Evolutionary conservation across 805 yeast species (phyloP).

Genomic region (Lachancea mirantina): DNA sequence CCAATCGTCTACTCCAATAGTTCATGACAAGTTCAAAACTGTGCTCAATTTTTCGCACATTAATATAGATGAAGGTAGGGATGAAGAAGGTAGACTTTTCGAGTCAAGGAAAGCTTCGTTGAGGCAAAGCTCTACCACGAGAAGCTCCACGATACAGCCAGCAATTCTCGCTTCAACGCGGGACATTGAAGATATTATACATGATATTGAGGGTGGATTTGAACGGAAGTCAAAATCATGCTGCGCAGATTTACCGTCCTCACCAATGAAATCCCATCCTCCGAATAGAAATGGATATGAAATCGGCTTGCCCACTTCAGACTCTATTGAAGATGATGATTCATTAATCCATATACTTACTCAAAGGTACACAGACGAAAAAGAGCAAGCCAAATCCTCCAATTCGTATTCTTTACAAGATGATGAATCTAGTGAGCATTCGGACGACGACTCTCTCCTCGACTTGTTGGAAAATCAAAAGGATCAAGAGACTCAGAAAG

Average conservation of each 20-base stretch:
- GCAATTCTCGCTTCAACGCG: slow-evolving; percentile 11
- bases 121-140: slow-evolving; percentile 2
- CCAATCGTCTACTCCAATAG: slow-evolving; percentile 28
- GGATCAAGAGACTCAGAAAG: not conserved
- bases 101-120: slow-evolving; percentile 3
- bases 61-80: slow-evolving; percentile 5
- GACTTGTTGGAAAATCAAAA: slow-evolving; percentile 13
- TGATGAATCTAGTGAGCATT: slow-evolving; percentile 2
- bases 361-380: slow-evolving; percentile 14
- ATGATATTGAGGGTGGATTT: slow-evolving; percentile 22
- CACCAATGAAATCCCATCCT: slow-evolving; percentile 15
- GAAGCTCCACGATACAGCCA: not conserved
- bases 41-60: slow-evolving; percentile 23
- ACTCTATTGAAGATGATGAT: slow-evolving; percentile 19
- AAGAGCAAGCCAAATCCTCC: not conserved
- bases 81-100: not conserved
- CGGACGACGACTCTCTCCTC: slow-evolving; percentile 17
- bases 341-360: slow-evolving; percentile 24
- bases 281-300: not conserved
- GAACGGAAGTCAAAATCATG: slow-evolving; percentile 10
- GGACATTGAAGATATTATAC: slow-evolving; percentile 28
- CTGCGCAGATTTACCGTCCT: slow-evolving; percentile 23
- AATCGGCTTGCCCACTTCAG: slow-evolving; percentile 6
- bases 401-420: not conserved
- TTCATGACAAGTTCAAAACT: slow-evolving; percentile 21